Evolutionary conservation across 306 rosid genomes (phyloP).

Genomic region (Ormosia semicastrata): DNA sequence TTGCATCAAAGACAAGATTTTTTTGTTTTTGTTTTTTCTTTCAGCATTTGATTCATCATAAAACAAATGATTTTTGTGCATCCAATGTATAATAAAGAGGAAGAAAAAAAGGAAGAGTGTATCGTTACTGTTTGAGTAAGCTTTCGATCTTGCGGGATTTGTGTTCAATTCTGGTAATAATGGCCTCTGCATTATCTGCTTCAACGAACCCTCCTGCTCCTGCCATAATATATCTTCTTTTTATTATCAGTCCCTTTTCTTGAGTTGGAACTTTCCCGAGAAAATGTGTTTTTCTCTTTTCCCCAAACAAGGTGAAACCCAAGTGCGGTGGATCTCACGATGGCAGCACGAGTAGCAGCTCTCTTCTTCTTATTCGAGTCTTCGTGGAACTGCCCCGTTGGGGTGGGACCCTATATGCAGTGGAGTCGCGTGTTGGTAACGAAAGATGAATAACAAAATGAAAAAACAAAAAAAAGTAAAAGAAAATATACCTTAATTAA

Average conservation of each 20-base stretch:
- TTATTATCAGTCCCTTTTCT: not conserved
- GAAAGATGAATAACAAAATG: no score
- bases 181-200: conserved; percentile 92
- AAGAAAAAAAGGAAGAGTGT: not conserved
- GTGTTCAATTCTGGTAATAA: conserved; percentile 89
- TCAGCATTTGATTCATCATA: not conserved
- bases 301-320: not conserved
- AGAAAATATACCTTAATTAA: no score
- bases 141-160: conserved; percentile 93
- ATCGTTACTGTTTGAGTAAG: conserved; percentile 78
- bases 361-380: no score
- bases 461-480: no score
- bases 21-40: not conserved
- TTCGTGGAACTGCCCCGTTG: no score
- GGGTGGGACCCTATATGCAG: no score
- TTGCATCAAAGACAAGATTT: not conserved
- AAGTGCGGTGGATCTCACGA: not conserved
- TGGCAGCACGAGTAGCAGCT: no score
- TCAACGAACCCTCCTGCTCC: conserved; percentile 59
- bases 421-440: no score
- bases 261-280: not conserved
- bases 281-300: not conserved
- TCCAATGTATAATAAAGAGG: not conserved
- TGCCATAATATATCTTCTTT: conserved; percentile 47
- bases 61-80: not conserved